A percentile compares a stretch with the other conserved stretches of the same genome.
These are phyloP conservation scores for Physaria fendleri DNA, from an alignment of 345 rosid genomes.

Conservation along the genomic window DNA sequence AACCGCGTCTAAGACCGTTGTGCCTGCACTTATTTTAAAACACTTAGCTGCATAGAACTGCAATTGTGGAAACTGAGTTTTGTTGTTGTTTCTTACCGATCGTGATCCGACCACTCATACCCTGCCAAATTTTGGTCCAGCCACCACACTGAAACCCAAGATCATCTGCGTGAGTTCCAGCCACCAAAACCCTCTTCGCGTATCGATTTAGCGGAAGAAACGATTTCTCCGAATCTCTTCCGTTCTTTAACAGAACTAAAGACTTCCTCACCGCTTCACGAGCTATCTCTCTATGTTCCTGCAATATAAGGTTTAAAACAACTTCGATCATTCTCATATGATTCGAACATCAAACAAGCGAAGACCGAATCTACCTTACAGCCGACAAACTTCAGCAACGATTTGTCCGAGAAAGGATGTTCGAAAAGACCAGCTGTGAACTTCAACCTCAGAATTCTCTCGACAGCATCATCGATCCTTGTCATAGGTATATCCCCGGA, in stretches of 20 bases:
- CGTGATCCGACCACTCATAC: constrained; percentile 64
- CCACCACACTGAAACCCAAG: constrained; percentile 88
- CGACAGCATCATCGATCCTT: constrained; percentile 77
- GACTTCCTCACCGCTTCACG: constrained; percentile 80
- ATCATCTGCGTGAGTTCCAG: constrained; percentile 70
- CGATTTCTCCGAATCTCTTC: constrained; percentile 42
- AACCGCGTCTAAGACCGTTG: constrained; percentile 72
- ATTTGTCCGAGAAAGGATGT: constrained; percentile 61
- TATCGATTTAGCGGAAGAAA: constrained; percentile 57
- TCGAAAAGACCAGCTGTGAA: constrained; percentile 73
- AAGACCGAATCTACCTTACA: constrained; percentile 71
- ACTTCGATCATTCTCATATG: neutral
- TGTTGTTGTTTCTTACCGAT: no score
- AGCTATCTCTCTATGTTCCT: constrained; percentile 61
- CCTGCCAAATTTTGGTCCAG: constrained; percentile 60
- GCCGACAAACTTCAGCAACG: constrained; percentile 59
- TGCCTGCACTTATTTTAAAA: constrained; percentile 36
- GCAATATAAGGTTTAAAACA: neutral
- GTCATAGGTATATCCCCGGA: constrained; percentile 62
- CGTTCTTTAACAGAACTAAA: constrained; percentile 68
- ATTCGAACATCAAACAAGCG: neutral
- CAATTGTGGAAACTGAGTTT: no score
- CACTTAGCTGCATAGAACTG: no score
- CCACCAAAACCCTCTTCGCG: constrained; percentile 54
- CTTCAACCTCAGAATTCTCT: constrained; percentile 81